phyloP scores from a whole-genome alignment of 2,329 filamentous ascomycete species.

The Ophiostoma angusticollis region DNA sequence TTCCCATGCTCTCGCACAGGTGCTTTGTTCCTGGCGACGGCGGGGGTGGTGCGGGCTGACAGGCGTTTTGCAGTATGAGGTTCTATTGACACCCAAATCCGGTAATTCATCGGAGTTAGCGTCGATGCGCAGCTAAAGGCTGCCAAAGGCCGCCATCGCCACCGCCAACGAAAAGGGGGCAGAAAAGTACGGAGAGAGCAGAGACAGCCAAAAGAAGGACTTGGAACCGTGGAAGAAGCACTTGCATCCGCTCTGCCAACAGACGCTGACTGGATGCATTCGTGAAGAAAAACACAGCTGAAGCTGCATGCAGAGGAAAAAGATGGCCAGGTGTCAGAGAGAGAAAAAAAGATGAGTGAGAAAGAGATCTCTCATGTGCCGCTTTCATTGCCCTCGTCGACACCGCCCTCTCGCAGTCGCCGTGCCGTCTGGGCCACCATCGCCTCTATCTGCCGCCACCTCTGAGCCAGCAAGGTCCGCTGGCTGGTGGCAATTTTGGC shows the following conservation, averaged over 20 bases:
- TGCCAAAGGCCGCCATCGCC: background rate
- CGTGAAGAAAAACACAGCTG: too few relatives aligned
- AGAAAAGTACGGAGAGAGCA: too few relatives aligned
- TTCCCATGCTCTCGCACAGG: too few relatives aligned
- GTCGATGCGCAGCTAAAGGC: background rate
- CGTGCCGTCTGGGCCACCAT: conserved; percentile 8
- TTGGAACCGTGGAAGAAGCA: too few relatives aligned
- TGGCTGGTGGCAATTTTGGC: too few relatives aligned
- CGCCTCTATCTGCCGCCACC: conserved; percentile 15
- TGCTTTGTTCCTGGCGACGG: too few relatives aligned
- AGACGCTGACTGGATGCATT: too few relatives aligned
- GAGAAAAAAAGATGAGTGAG: too few relatives aligned
- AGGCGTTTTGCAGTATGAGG: conserved; percentile 9
- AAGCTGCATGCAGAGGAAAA: too few relatives aligned
- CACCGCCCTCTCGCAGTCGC: background rate
- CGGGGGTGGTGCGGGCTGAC: background rate
- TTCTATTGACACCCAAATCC: conserved; percentile 15
- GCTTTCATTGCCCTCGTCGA: background rate
- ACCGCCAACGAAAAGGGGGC: background rate
- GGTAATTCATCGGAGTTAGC: conserved; percentile 7
- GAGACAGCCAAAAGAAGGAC: too few relatives aligned
- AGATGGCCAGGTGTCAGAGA: too few relatives aligned
- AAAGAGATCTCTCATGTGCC: background rate
- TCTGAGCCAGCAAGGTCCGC: conserved; percentile 9
- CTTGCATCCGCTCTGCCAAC: too few relatives aligned